Evolutionary conservation across 768 basidiomycete genomes (phyloP), one percentile per base, ranked within the genome.

Genomic region (Asterophora lycoperdoides): DNA sequence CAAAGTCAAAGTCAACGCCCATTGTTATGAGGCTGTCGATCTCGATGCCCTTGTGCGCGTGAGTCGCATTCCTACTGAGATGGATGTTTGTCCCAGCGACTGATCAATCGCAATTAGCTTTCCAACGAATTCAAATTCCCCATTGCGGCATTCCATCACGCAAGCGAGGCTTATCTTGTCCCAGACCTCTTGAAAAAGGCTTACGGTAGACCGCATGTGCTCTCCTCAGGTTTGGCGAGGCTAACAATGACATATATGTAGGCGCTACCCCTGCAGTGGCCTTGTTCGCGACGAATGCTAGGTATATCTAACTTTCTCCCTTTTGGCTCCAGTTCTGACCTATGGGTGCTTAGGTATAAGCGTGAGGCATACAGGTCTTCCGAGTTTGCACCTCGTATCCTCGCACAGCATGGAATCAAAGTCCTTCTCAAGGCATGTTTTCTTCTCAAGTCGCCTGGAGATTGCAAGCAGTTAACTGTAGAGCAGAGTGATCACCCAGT

Each of bases 81-180:
- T 14, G 18, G 4, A 4, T 32, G 8, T 15, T 13, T 43, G 6
- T 1, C 11, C 38, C 33, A n/a, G 14, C 29, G 19, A 51, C 15
- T 29, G 8, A 17, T 13, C n/a, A 17, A 13, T 7, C 23, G 8
- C 41, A 10, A 17, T 43, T 66, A 89, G 79, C 73, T 91, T 30
- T 80, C 88, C 28, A 88, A 93, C 58, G 89, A 93, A 61, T 93
- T 91, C 75, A 75, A 84, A 56, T 89, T 89, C 63, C 79, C 81
- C 5, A 76, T 90, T 46, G 81, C 87, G 3, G 82, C 83, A 2
- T 80, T 91, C 61, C 89, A 91, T 57, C 81, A 84, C 53, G 89
- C 90, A 1, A 81, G 81, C 49, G 89, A 93, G 57, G 84, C 89
- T 0, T 93, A 86, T 59, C 78, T 93, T 9, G 84, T 93, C 17